phyloP scores from a whole-genome alignment of 2,329 filamentous ascomycete genomes.

The Verticillium albo-atrum region DNA sequence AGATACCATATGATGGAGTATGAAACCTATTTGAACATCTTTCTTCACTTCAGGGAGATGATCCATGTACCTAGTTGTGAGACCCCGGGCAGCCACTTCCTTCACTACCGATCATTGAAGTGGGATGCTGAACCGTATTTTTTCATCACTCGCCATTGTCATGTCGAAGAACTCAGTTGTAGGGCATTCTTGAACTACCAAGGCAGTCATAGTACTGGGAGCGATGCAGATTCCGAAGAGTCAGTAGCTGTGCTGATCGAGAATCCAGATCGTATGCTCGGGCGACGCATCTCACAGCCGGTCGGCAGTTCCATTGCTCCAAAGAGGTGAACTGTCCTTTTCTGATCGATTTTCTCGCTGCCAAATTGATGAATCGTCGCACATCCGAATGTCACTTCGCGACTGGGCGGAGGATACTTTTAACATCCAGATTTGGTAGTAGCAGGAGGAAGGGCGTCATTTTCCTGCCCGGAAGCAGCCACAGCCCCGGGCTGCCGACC shows the following conservation, averaged over 20 bases:
- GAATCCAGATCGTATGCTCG: neutral
- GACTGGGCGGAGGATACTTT: conserved; percentile 1
- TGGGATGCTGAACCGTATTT: conserved; percentile 32
- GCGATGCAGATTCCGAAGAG: conserved; percentile 1
- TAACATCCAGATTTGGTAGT: conserved; percentile 1
- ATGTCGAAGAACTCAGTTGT: neutral
- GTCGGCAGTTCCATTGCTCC: neutral
- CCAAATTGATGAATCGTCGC: neutral
- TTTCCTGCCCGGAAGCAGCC: conserved; percentile 3
- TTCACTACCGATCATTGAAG: conserved; percentile 18
- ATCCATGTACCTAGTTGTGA: neutral
- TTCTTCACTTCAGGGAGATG: neutral
- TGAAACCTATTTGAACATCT: neutral
- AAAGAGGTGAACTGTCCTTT: neutral
- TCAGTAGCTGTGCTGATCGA: neutral
- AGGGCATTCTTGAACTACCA: neutral
- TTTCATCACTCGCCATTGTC: conserved; percentile 32
- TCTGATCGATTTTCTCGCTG: neutral
- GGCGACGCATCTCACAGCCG: neutral
- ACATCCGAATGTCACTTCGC: neutral
- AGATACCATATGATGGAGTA: neutral
- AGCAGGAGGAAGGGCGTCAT: neutral
- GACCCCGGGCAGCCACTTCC: conserved; percentile 19
- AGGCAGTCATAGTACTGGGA: conserved; percentile 1
- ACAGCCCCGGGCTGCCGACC: neutral